Percentiles rank a stretch among this genome's conserved stretches.
Evolutionary conservation across 352 stramenopile genomes (phyloP).

Genomic region (Achlya hypogyna): DNA sequence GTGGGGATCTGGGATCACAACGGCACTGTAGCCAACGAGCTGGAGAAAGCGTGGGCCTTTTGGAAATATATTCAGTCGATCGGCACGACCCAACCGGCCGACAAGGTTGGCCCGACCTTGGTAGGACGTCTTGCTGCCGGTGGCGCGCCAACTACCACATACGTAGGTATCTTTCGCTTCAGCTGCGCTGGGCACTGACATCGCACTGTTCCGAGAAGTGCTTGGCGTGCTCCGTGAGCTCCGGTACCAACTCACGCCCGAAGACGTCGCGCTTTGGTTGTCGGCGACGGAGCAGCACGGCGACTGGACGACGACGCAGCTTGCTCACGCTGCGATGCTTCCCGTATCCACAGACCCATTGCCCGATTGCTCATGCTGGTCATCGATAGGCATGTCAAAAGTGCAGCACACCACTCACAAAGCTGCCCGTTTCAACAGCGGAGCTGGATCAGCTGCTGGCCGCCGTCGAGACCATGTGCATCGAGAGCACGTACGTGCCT

Average conservation of each 20-base stretch:
- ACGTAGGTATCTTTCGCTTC: conserved; percentile 1
- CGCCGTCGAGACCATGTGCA: conserved; percentile 42
- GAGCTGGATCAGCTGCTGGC: conserved; percentile 40
- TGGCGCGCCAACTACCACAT: neutral
- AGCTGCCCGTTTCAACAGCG: conserved; percentile 22
- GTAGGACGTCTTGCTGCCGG: neutral
- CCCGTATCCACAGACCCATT: neutral
- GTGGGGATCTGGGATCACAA: too few species aligned
- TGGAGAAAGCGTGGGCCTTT: neutral
- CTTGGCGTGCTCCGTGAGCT: neutral
- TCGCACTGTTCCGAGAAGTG: neutral
- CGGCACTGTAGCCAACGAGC: neutral
- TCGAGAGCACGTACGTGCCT: conserved; percentile 30
- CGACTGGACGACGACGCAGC: neutral
- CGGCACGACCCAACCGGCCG: neutral
- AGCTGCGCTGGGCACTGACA: neutral
- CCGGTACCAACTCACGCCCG: conserved; percentile 3
- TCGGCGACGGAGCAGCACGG: neutral
- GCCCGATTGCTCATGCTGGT: neutral
- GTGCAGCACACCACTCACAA: neutral
- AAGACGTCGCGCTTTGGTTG: neutral
- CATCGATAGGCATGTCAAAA: neutral
- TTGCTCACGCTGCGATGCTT: neutral
- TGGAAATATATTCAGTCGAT: neutral
- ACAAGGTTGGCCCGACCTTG: conserved; percentile 10